Evolutionary conservation across 139 green algal genomes (phyloP).

Genomic region (Auxenochlorella pyrenoidosa): DNA sequence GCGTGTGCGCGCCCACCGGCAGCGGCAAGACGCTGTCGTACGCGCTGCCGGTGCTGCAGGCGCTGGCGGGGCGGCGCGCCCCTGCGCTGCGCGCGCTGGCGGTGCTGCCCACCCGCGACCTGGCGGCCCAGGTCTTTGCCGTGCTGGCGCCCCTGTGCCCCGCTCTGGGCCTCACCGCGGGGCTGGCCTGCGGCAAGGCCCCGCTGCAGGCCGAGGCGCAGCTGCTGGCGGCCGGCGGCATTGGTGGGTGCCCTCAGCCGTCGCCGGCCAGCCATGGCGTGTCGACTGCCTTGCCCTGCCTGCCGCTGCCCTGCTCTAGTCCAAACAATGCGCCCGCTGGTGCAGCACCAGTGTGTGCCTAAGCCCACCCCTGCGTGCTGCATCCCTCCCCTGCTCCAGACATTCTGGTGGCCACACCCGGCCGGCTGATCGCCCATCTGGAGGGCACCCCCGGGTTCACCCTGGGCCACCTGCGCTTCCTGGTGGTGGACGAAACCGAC

Average conservation of each 20-base stretch:
- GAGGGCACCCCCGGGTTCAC: slow-evolving; percentile 53
- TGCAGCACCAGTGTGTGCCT: no score
- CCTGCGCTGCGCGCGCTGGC: slow-evolving; percentile 68
- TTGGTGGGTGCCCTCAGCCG: not conserved
- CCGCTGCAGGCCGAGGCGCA: slow-evolving; percentile 56
- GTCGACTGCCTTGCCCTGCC: no score
- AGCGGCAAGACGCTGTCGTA: slow-evolving; percentile 94
- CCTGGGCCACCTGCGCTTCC: slow-evolving; percentile 68
- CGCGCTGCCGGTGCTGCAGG: slow-evolving; percentile 79
- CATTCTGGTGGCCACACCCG: slow-evolving; percentile 82
- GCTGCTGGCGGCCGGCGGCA: slow-evolving; percentile 33
- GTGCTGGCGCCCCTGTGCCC: slow-evolving; percentile 68
- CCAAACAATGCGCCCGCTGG: no score
- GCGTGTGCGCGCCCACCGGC: slow-evolving; percentile 87
- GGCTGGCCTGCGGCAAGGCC: slow-evolving; percentile 61
- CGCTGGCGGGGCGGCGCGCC: slow-evolving; percentile 56
- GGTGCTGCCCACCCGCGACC: slow-evolving; percentile 84
- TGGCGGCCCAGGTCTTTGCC: slow-evolving; percentile 82
- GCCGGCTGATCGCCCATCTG: slow-evolving; percentile 81
- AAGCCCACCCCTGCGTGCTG: no score
- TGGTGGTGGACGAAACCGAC: slow-evolving; percentile 95
- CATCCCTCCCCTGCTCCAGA: no score
- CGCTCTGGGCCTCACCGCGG: slow-evolving; percentile 60
- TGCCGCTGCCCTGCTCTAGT: not conserved
- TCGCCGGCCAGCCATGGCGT: no score